These are phyloP conservation scores for Fusarium sp. DNA, from an alignment of 2,329 filamentous ascomycete species.

Conservation along the genomic window DNA sequence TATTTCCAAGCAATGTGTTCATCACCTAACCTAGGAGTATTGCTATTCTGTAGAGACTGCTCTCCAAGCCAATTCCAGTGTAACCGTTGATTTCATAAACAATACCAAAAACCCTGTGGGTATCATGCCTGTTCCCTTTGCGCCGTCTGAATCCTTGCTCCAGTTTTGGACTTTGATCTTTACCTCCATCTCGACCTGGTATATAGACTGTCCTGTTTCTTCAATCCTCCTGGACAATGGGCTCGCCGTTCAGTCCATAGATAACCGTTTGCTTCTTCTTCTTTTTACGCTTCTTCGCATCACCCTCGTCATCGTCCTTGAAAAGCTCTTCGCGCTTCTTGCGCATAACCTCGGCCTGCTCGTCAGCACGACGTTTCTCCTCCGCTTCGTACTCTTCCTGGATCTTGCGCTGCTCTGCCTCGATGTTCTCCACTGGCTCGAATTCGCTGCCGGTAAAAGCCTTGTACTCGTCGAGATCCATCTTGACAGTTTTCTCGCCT, in stretches of 20 bases:
- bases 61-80: slow-evolving; percentile 24
- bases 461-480: slow-evolving; percentile 74
- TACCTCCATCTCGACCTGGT: slow-evolving; percentile 14
- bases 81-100: slow-evolving; percentile 24
- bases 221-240: slow-evolving; percentile 49
- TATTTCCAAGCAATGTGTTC: slow-evolving; percentile 1
- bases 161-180: slow-evolving; percentile 18
- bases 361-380: slow-evolving; percentile 60
- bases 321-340: slow-evolving; percentile 66
- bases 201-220: slow-evolving; percentile 7
- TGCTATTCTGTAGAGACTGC: slow-evolving; percentile 38
- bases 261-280: slow-evolving; percentile 54
- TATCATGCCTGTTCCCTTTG: slow-evolving; percentile 47
- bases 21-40: slow-evolving; percentile 12
- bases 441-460: slow-evolving; percentile 67
- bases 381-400: slow-evolving; percentile 63
- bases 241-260: slow-evolving; percentile 58
- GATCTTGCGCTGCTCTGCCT: slow-evolving; percentile 67
- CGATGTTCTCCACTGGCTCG: slow-evolving; percentile 68
- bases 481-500: slow-evolving; percentile 69
- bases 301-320: slow-evolving; percentile 56
- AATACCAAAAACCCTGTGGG: slow-evolving; percentile 47
- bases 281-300: slow-evolving; percentile 54
- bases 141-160: slow-evolving; percentile 38
- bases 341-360: slow-evolving; percentile 63